A percentile compares a stretch with the other conserved stretches of the same genome.
Conservation (phyloP, 139 green algal species). For the Coelastrella sp. region DNA sequence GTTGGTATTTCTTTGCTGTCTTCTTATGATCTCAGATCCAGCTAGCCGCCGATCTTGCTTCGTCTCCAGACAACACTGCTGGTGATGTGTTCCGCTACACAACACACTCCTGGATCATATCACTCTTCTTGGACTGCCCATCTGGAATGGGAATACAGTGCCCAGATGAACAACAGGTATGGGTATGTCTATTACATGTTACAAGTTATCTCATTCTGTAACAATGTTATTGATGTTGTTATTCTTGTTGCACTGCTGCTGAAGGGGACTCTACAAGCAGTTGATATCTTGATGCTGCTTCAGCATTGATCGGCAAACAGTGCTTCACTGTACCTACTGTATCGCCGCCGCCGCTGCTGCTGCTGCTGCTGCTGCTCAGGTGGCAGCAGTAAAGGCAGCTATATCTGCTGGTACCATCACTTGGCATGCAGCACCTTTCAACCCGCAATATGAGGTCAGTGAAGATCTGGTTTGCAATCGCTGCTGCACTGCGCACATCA, state of each 20-base stretch:
- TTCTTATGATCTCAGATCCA: neutral
- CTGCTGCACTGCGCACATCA: neutral
- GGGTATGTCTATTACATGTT: neutral
- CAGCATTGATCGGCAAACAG: neutral
- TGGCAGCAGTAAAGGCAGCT: slow-evolving; percentile 48
- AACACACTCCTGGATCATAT: slow-evolving; percentile 66
- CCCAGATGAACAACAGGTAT: slow-evolving; percentile 42
- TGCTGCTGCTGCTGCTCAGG: no score
- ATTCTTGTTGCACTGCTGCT: no score
- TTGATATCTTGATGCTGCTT: no score
- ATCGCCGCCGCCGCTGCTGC: neutral
- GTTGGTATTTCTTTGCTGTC: neutral
- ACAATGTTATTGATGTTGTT: no score
- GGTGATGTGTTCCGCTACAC: slow-evolving; percentile 56
- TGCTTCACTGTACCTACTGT: neutral
- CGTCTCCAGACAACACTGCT: neutral
- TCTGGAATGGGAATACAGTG: slow-evolving; percentile 63
- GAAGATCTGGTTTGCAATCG: neutral
- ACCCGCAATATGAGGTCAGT: slow-evolving; percentile 57
- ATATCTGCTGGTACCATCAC: slow-evolving; percentile 61
- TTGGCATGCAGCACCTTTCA: slow-evolving; percentile 77
- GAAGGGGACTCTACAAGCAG: no score
- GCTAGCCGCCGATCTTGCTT: slow-evolving; percentile 11
- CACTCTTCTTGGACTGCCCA: slow-evolving; percentile 75
- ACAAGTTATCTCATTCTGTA: neutral